Evolutionary conservation across 1,284 basidiomycete species (phyloP).

Genomic region (Cutaneotrichosporon cyanovorans): DNA sequence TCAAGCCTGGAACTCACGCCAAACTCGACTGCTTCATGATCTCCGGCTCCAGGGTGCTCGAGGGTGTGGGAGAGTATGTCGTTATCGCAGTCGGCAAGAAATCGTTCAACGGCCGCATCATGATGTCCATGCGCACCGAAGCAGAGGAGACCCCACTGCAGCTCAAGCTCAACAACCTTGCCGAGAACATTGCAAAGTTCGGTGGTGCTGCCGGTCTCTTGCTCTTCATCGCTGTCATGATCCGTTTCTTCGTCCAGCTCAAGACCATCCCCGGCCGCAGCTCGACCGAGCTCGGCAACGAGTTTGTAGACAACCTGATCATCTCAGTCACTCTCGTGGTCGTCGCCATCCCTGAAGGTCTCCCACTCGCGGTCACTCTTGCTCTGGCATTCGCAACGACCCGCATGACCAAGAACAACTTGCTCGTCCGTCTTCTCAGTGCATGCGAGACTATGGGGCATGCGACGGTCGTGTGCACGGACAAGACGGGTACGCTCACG

Average conservation of each 20-base stretch:
- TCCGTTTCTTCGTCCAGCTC: conserved; percentile 86
- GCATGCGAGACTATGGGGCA: conserved; percentile 99
- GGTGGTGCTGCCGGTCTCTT: conserved; percentile 74
- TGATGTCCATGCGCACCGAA: conserved; percentile 57
- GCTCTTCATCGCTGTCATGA: conserved; percentile 80
- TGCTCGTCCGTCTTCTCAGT: conserved; percentile 88
- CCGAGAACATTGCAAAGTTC: conserved; percentile 87
- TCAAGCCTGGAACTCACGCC: conserved; percentile 36
- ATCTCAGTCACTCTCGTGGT: conserved; percentile 82
- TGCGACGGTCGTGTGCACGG: conserved; percentile 90
- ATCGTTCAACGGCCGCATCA: conserved; percentile 91
- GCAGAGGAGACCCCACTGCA: conserved; percentile 71
- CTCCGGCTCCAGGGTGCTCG: conserved; percentile 88
- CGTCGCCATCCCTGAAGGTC: conserved; percentile 93
- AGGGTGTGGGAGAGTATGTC: conserved; percentile 89
- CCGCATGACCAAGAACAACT: conserved; percentile 89
- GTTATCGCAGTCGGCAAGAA: conserved; percentile 84
- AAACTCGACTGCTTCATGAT: conserved; percentile 91
- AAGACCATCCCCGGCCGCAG: conserved; percentile 56
- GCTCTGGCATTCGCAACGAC: conserved; percentile 95
- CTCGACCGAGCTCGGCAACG: conserved; percentile 67
- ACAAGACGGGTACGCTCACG: conserved; percentile 83
- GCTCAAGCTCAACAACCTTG: conserved; percentile 82
- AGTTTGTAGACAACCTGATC: conserved; percentile 44
- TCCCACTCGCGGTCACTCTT: conserved; percentile 91